These are phyloP conservation scores for Penicillium cataractarum DNA, from an alignment of 495 filamentous ascomycete genomes.

Conservation along the genomic window DNA sequence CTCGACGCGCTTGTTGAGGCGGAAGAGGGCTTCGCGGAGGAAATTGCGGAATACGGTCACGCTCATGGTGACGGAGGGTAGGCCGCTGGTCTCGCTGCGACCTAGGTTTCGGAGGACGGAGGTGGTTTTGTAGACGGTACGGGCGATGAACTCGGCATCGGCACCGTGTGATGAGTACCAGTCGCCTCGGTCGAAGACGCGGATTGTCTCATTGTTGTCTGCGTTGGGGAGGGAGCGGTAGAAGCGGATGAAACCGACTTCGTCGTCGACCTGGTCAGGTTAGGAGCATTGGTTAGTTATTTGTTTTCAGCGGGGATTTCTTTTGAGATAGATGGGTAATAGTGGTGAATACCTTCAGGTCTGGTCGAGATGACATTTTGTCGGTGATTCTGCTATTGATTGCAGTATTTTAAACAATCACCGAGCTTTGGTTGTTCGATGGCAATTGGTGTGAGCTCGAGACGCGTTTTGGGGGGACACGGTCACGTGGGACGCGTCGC, in stretches of 20 bases:
- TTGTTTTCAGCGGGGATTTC: background rate
- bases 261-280: constrained; percentile 83
- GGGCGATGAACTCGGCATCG: constrained; percentile 91
- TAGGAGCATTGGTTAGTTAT: background rate
- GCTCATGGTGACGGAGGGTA: constrained; percentile 92
- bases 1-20: constrained; percentile 86
- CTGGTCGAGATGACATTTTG: constrained; percentile 86
- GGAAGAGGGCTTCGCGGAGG: constrained; percentile 90
- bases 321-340: no score
- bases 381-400: constrained; percentile 18
- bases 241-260: constrained; percentile 92
- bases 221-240: constrained; percentile 77
- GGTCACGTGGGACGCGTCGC: constrained; percentile 48
- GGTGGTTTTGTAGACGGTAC: constrained; percentile 95
- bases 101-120: constrained; percentile 91
- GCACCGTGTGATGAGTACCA: constrained; percentile 93
- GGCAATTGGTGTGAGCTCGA: constrained; percentile 11
- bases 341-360: constrained; percentile 69
- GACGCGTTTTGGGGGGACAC: constrained; percentile 28
- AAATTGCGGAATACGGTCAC: constrained; percentile 94
- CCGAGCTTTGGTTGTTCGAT: background rate
- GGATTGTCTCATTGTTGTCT: constrained; percentile 65
- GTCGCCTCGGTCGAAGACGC: constrained; percentile 92
- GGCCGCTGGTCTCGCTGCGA: constrained; percentile 74
- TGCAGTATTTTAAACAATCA: constrained; percentile 8